Evolutionary conservation across 768 basidiomycete genomes (phyloP).

Genomic region (Tephrocybe rancida): DNA sequence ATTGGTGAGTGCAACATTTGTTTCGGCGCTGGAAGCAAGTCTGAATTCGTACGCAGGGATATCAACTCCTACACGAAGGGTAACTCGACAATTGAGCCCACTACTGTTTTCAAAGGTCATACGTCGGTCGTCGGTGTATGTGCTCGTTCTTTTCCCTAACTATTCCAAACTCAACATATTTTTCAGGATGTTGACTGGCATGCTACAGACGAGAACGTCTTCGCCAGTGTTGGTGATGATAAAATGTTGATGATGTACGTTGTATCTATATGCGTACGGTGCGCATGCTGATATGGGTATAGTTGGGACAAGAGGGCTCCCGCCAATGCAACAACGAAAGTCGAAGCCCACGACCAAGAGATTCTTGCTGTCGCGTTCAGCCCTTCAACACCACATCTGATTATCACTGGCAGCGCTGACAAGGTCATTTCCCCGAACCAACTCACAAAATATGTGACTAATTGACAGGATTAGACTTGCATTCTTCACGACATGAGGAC

Average conservation of each 20-base stretch:
- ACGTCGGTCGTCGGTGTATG: slow-evolving; percentile 89
- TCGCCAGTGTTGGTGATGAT: slow-evolving; percentile 96
- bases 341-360: slow-evolving; percentile 89
- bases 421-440: slow-evolving; percentile 53
- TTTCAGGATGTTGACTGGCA: slow-evolving; percentile 99
- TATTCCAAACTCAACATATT: not conserved
- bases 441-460: not conserved
- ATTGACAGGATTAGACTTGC: slow-evolving; percentile 61
- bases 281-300: slow-evolving; percentile 5
- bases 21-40: not conserved
- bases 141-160: slow-evolving; percentile 11
- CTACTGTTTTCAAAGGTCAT: slow-evolving; percentile 84
- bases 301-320: slow-evolving; percentile 94
- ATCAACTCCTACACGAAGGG: slow-evolving; percentile 84
- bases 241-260: slow-evolving; percentile 90
- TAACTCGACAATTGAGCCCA: slow-evolving; percentile 81
- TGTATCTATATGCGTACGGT: not conserved
- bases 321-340: slow-evolving; percentile 63
- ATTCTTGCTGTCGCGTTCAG: slow-evolving; percentile 92
- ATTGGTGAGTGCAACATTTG: slow-evolving; percentile 62
- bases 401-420: slow-evolving; percentile 93
- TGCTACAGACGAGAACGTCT: slow-evolving; percentile 74
- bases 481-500: slow-evolving; percentile 85
- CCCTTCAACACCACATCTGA: slow-evolving; percentile 74
- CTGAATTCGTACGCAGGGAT: slow-evolving; percentile 65